Conservation (phyloP, 2,329 filamentous ascomycete genomes). For the Stagonosporopsis cucurbitacearum region DNA sequence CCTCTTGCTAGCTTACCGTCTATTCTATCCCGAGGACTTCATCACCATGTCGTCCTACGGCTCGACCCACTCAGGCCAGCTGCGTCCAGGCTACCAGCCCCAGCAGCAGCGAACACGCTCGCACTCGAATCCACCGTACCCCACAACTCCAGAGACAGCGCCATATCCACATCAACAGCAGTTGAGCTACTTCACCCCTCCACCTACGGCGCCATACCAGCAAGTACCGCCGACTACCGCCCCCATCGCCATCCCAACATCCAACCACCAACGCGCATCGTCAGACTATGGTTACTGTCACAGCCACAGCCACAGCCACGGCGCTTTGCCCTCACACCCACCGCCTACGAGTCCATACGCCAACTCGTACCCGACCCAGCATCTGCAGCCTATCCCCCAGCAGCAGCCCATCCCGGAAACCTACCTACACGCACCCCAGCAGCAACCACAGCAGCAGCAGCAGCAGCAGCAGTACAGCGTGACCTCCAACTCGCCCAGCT, state of each 20-base stretch:
- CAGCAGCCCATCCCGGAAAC: conserved; percentile 11
- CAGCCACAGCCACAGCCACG: conserved; percentile 1
- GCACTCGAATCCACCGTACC: conserved; percentile 25
- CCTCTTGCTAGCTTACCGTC: conserved; percentile 7
- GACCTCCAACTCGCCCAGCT: no score
- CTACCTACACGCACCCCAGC: conserved; percentile 4
- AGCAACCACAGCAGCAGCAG: not conserved
- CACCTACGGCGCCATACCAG: conserved; percentile 8
- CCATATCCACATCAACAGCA: conserved; percentile 13
- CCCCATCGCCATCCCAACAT: conserved; percentile 9
- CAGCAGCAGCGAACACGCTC: conserved; percentile 15
- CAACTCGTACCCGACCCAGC: conserved; percentile 5
- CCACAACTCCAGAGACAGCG: conserved; percentile 16
- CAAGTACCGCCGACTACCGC: conserved; percentile 4
- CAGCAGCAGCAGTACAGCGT: no score
- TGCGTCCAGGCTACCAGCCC: conserved; percentile 22
- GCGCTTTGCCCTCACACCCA: conserved; percentile 5
- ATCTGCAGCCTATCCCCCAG: conserved; percentile 18
- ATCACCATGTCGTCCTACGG: conserved; percentile 33
- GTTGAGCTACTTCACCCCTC: conserved; percentile 16
- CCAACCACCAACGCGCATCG: conserved; percentile 1
- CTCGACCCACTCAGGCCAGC: conserved; percentile 25
- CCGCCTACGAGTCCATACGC: not conserved
- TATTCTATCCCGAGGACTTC: conserved; percentile 15
- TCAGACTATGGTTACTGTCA: conserved; percentile 1